These are phyloP conservation scores for Yamadazyma scolyti DNA, from an alignment of 805 yeast species.

Conservation along the genomic window DNA sequence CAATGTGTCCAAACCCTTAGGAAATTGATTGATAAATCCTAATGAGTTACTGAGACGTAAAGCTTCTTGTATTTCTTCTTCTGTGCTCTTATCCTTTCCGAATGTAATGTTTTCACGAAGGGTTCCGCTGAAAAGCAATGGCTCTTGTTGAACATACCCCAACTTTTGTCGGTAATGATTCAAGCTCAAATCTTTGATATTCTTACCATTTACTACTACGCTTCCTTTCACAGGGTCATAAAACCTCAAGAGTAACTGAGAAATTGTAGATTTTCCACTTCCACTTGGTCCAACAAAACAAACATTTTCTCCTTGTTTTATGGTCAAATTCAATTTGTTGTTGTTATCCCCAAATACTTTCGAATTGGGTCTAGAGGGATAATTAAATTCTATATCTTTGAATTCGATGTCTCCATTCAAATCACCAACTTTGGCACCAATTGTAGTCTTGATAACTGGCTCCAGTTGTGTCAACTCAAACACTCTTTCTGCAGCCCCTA, in stretches of 20 bases:
- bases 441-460: conserved; percentile 65
- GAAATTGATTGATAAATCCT: conserved; percentile 67
- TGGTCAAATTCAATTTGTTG: conserved; percentile 50
- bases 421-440: conserved; percentile 49
- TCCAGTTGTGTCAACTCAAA: conserved; percentile 81
- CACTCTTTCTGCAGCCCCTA: conserved; percentile 90
- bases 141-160: conserved; percentile 95
- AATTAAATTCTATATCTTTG: conserved; percentile 61
- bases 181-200: conserved; percentile 62
- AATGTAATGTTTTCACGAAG: conserved; percentile 79
- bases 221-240: conserved; percentile 74
- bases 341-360: conserved; percentile 45
- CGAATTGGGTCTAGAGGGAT: conserved; percentile 80
- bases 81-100: conserved; percentile 59
- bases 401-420: conserved; percentile 59
- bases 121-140: conserved; percentile 82
- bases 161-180: conserved; percentile 68
- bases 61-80: conserved; percentile 59
- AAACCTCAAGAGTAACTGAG: conserved; percentile 74
- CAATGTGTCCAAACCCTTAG: conserved; percentile 74
- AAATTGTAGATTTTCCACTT: conserved; percentile 88
- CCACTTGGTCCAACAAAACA: conserved; percentile 98
- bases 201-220: conserved; percentile 60
- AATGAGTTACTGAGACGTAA: conserved; percentile 69
- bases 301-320: conserved; percentile 79